These are phyloP conservation scores for Blastomyces gilchristii DNA, from an alignment of 2,329 filamentous ascomycete genomes.

Conservation along the genomic window DNA sequence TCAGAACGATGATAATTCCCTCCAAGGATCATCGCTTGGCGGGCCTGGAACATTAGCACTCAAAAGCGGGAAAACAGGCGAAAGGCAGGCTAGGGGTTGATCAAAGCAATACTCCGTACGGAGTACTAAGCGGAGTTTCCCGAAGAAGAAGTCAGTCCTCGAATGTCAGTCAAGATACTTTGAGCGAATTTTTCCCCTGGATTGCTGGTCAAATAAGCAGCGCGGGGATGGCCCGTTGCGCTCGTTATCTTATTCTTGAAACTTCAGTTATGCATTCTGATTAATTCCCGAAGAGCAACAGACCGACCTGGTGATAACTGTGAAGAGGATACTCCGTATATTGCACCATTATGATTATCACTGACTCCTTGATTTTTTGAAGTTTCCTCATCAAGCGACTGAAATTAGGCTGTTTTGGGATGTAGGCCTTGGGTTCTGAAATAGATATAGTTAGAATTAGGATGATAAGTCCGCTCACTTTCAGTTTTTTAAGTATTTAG, in stretches of 20 bases:
- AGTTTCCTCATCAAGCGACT: neutral
- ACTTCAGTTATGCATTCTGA: neutral
- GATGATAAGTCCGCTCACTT: neutral
- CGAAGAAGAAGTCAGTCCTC: neutral
- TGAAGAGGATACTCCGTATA: neutral
- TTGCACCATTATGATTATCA: too few species aligned
- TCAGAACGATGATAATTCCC: neutral
- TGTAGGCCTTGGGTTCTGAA: neutral
- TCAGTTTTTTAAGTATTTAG: neutral
- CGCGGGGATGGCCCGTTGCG: neutral
- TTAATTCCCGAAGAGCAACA: neutral
- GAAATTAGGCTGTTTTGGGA: neutral
- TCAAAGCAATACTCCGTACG: neutral
- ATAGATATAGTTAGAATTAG: neutral
- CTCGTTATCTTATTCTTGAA: neutral
- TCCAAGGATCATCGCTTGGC: neutral
- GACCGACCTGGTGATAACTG: neutral
- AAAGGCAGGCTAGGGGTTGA: neutral
- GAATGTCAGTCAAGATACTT: neutral
- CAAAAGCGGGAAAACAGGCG: neutral
- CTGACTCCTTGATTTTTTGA: too few species aligned
- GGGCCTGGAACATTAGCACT: neutral
- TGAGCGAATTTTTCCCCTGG: neutral
- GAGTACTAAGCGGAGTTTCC: neutral
- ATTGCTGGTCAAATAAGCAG: neutral